phyloP scores from a whole-genome alignment of 139 green algal genomes.

The Chlorella vulgaris region DNA sequence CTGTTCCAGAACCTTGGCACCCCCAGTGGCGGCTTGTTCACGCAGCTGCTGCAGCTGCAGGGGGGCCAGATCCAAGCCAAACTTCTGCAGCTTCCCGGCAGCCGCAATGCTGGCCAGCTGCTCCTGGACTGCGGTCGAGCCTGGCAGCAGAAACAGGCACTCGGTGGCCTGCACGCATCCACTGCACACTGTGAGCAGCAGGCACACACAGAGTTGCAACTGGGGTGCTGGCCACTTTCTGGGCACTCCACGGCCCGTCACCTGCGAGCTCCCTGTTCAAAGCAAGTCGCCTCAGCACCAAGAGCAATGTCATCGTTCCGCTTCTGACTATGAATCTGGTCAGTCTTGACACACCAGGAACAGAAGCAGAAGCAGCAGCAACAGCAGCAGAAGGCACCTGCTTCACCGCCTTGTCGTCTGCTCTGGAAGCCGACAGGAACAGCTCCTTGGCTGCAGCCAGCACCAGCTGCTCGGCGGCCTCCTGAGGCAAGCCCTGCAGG shows the following conservation, averaged over 20 bases:
- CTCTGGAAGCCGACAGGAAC: constrained; percentile 21
- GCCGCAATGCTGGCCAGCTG: constrained; percentile 28
- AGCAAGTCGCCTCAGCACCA: too few relatives aligned
- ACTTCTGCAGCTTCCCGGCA: constrained; percentile 4
- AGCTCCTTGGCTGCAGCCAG: constrained; percentile 28
- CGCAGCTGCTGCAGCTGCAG: constrained; percentile 39
- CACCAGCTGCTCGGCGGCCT: constrained; percentile 38
- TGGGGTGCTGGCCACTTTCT: too few relatives aligned
- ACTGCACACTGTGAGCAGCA: neutral
- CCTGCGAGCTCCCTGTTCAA: too few relatives aligned
- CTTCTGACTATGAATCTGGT: too few relatives aligned
- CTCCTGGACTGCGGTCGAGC: constrained; percentile 15
- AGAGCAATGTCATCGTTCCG: too few relatives aligned
- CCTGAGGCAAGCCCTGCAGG: constrained; percentile 15
- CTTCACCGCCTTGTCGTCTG: constrained; percentile 11
- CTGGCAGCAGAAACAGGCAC: constrained; percentile 36
- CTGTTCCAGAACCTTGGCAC: neutral
- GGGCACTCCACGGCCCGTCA: too few relatives aligned
- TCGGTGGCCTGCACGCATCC: constrained; percentile 26
- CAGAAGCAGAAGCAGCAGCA: neutral
- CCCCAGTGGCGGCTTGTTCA: neutral
- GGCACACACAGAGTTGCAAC: too few relatives aligned
- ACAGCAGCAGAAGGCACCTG: constrained; percentile 3
- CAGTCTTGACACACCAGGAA: neutral
- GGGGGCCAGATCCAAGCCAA: constrained; percentile 34